Evolutionary conservation across 2,329 filamentous ascomycete species (phyloP).

Genomic region (Sordariomycetes sp.): DNA sequence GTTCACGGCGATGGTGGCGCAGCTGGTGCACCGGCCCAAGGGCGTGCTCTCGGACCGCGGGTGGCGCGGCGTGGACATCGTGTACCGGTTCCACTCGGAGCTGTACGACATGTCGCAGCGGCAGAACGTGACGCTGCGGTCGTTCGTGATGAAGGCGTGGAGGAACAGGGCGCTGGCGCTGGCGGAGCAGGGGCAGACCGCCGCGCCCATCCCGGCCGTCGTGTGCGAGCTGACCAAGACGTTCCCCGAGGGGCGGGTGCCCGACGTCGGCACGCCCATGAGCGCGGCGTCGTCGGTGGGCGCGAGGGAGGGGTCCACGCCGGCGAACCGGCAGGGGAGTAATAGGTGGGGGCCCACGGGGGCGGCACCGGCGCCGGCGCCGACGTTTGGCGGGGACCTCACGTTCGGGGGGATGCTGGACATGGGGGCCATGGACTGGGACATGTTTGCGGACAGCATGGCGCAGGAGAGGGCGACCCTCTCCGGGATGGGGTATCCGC

Average conservation of each 20-base stretch:
- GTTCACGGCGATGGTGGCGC: constrained; percentile 42
- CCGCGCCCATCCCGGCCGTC: not conserved
- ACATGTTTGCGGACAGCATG: constrained; percentile 4
- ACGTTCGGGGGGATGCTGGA: constrained; percentile 1
- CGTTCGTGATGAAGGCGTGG: constrained; percentile 32
- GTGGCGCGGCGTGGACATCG: constrained; percentile 34
- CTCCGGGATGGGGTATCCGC: not conserved
- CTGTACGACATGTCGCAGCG: constrained; percentile 32
- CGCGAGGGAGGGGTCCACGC: not conserved
- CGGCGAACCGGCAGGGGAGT: not conserved
- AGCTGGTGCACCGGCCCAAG: constrained; percentile 36
- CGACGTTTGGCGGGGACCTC: not conserved
- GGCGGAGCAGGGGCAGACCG: constrained; percentile 8
- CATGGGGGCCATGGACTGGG: constrained; percentile 3
- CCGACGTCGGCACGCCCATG: not conserved
- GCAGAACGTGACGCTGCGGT: constrained; percentile 24
- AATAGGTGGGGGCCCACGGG: not conserved
- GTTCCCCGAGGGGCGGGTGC: not conserved
- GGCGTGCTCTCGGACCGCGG: constrained; percentile 42
- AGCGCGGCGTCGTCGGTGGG: not conserved
- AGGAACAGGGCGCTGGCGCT: constrained; percentile 23
- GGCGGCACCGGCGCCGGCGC: not conserved
- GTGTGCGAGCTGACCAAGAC: not conserved
- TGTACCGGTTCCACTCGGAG: constrained; percentile 38
- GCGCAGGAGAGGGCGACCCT: not conserved